Conservation (phyloP, 495 filamentous ascomycete genomes). For the Cenococcum geophilum region DNA sequence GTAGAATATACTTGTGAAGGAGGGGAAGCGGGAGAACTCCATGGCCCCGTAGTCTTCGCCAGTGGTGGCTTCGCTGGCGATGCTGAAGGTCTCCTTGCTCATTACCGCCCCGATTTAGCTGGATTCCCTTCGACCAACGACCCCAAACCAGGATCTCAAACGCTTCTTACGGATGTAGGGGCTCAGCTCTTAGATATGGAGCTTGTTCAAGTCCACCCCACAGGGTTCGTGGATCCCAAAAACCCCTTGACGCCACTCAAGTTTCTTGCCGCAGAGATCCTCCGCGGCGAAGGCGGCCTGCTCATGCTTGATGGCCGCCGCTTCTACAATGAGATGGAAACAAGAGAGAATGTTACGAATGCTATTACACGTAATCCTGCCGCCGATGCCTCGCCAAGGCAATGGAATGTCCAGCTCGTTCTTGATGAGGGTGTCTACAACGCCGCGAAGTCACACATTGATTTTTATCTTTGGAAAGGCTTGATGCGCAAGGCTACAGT, state of each 20-base stretch:
- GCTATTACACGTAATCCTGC: constrained; percentile 42
- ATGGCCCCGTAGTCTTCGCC: constrained; percentile 52
- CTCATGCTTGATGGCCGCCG: constrained; percentile 43
- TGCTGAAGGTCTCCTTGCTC: constrained; percentile 46
- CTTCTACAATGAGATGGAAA: constrained; percentile 55
- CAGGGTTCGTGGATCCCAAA: constrained; percentile 64
- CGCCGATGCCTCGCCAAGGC: constrained; percentile 29
- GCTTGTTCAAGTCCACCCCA: constrained; percentile 57
- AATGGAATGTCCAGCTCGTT: constrained; percentile 52
- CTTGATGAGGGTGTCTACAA: constrained; percentile 53
- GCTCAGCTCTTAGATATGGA: constrained; percentile 55
- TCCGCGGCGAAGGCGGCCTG: constrained; percentile 55
- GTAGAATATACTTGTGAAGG: constrained; percentile 30
- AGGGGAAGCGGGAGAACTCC: constrained; percentile 30
- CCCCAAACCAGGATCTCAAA: constrained; percentile 46
- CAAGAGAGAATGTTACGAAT: constrained; percentile 47
- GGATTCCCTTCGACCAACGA: constrained; percentile 57
- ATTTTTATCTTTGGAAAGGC: constrained; percentile 55
- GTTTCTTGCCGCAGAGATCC: constrained; percentile 56
- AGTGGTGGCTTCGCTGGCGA: constrained; percentile 57
- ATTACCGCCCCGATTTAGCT: constrained; percentile 51
- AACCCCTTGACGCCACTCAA: constrained; percentile 41
- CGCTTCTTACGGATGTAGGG: constrained; percentile 43
- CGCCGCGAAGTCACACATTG: constrained; percentile 47
- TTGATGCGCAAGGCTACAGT: constrained; percentile 49